These are phyloP conservation scores for Pelargonium myrrhifolium DNA, from an alignment of 441 rosid genomes.

Conservation along the genomic window DNA sequence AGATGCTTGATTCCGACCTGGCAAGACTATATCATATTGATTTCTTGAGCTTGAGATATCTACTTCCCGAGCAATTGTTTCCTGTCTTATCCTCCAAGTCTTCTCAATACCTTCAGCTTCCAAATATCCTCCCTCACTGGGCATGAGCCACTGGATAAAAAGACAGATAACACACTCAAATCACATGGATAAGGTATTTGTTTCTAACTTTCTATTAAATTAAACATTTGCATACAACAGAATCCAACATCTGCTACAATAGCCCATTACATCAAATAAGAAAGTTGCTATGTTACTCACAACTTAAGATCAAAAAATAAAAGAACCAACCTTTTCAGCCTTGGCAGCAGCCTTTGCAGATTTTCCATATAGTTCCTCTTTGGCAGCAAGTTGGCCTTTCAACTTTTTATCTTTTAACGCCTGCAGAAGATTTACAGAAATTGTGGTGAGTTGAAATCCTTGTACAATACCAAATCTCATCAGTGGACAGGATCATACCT, in stretches of 20 bases:
- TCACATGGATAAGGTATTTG: not conserved
- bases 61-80: conserved; percentile 50
- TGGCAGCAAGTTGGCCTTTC: conserved; percentile 60
- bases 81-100: conserved; percentile 72
- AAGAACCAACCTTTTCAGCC: conserved; percentile 50
- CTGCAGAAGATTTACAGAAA: conserved; percentile 28
- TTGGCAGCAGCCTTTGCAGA: conserved; percentile 79
- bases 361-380: conserved; percentile 54
- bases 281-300: not conserved
- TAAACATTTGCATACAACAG: not conserved
- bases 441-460: not conserved
- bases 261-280: not conserved
- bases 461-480: not conserved
- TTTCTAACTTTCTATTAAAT: not conserved
- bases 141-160: conserved; percentile 73
- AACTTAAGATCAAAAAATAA: not conserved
- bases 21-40: conserved; percentile 73
- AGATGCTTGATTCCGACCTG: conserved; percentile 36
- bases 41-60: conserved; percentile 53
- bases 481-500: conserved; percentile 31
- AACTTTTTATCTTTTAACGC: conserved; percentile 65
- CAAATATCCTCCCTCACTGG: conserved; percentile 68
- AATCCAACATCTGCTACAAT: not conserved
- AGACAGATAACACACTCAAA: conserved; percentile 14
- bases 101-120: conserved; percentile 75